phyloP scores from a whole-genome alignment of 2,329 filamentous ascomycete species.

The Aspergillus proliferans region DNA sequence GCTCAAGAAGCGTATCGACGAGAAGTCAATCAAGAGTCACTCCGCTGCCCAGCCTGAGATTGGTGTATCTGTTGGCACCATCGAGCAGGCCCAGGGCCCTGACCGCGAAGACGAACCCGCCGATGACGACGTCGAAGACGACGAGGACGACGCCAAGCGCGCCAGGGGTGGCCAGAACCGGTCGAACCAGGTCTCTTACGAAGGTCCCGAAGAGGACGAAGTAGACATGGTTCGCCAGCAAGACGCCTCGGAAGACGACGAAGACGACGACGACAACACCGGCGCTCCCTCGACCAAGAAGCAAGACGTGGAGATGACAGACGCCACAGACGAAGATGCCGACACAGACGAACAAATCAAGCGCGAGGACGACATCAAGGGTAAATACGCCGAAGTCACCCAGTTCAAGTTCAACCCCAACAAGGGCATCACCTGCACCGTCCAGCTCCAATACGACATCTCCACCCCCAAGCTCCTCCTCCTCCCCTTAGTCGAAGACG shows the following conservation, averaged over 20 bases:
- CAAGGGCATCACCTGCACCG: slow-evolving; percentile 66
- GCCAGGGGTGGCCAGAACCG: slow-evolving; percentile 63
- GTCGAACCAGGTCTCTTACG: slow-evolving; percentile 78
- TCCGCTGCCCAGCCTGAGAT: slow-evolving; percentile 72
- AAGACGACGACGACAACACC: slow-evolving; percentile 45
- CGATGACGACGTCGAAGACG: slow-evolving; percentile 67
- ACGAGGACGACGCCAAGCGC: slow-evolving; percentile 64
- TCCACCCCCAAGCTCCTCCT: slow-evolving; percentile 84
- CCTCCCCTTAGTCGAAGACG: slow-evolving; percentile 80
- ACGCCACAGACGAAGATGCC: slow-evolving; percentile 36
- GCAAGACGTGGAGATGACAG: slow-evolving; percentile 32
- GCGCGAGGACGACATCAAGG: slow-evolving; percentile 60
- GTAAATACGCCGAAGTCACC: slow-evolving; percentile 60
- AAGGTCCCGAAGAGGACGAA: slow-evolving; percentile 88
- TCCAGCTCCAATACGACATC: slow-evolving; percentile 76
- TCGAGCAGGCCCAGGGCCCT: slow-evolving; percentile 47
- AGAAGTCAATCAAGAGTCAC: slow-evolving; percentile 49
- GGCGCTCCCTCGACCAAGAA: slow-evolving; percentile 19
- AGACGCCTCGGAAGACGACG: slow-evolving; percentile 51
- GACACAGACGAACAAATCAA: slow-evolving; percentile 39
- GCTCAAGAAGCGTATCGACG: slow-evolving; percentile 67
- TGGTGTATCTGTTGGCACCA: slow-evolving; percentile 54
- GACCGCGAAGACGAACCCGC: slow-evolving; percentile 54
- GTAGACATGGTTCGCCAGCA: slow-evolving; percentile 65
- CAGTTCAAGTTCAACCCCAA: slow-evolving; percentile 74